These are phyloP conservation scores for Penicillium steckii DNA, from an alignment of 495 filamentous ascomycete genomes.

Conservation along the genomic window DNA sequence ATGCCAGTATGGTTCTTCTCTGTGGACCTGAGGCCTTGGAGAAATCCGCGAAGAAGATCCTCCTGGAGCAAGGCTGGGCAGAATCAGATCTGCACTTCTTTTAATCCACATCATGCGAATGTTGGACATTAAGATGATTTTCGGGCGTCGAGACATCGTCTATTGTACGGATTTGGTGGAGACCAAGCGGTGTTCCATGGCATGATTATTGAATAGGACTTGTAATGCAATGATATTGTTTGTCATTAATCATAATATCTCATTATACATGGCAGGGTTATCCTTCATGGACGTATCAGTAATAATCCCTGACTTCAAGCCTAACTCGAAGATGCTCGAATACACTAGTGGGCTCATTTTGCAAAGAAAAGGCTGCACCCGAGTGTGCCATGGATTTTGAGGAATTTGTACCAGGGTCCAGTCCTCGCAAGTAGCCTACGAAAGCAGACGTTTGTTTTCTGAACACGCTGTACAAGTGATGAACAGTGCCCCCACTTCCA, in stretches of 20 bases:
- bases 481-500: conserved; percentile 42
- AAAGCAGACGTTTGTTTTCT: conserved; percentile 69
- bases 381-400: conserved; percentile 31
- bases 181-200: too few relatives aligned
- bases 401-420: conserved; percentile 49
- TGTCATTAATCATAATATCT: conserved; percentile 11
- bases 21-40: conserved; percentile 85
- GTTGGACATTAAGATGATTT: neutral
- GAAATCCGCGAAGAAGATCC: conserved; percentile 58
- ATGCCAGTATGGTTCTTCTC: conserved; percentile 68
- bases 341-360: conserved; percentile 35
- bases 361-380: conserved; percentile 26
- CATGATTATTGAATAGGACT: too few relatives aligned
- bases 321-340: conserved; percentile 49
- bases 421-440: conserved; percentile 34
- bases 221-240: too few relatives aligned
- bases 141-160: neutral
- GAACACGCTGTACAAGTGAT: conserved; percentile 60
- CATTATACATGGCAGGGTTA: neutral
- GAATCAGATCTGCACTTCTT: conserved; percentile 87
- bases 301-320: conserved; percentile 52
- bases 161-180: neutral
- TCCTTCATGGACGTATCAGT: conserved; percentile 20
- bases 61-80: conserved; percentile 71
- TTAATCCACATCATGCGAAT: conserved; percentile 32